phyloP scores from a whole-genome alignment of 2,329 filamentous ascomycete genomes.

The Penicillium sp. region DNA sequence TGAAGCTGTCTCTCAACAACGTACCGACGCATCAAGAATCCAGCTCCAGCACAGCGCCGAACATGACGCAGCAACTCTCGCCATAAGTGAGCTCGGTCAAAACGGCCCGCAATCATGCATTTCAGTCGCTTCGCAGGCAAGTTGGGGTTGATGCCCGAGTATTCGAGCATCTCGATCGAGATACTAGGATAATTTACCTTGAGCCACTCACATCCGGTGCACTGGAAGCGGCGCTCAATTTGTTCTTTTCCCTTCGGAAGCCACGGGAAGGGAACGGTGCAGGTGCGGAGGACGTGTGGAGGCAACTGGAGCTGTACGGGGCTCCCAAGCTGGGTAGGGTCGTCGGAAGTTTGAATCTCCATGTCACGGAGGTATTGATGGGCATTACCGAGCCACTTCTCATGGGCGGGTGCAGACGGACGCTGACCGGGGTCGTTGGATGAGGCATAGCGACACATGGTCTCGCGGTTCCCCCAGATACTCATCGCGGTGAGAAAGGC shows the following conservation, averaged over 20 bases:
- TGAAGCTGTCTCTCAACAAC: not conserved
- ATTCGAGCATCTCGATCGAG: not conserved
- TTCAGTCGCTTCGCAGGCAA: not conserved
- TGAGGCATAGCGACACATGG: not conserved
- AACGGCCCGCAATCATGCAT: not conserved
- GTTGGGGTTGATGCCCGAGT: not conserved
- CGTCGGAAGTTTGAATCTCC: not conserved
- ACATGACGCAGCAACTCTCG: constrained; percentile 4
- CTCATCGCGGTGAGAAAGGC: not conserved
- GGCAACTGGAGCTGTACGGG: not conserved
- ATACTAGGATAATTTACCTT: too few species aligned
- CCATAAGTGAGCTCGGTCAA: not conserved
- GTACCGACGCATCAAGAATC: constrained; percentile 1
- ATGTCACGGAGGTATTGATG: not conserved
- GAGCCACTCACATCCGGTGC: not conserved
- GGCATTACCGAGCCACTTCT: not conserved
- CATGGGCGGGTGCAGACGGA: not conserved
- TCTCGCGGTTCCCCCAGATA: not conserved
- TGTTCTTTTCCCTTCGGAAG: not conserved
- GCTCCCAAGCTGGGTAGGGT: not conserved
- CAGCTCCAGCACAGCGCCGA: constrained; percentile 2
- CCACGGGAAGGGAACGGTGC: not conserved
- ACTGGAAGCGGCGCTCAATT: not conserved
- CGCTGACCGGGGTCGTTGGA: not conserved
- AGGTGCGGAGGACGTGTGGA: not conserved